phyloP scores from a whole-genome alignment of 192 early-diverging fungal genomes.

The Podila clonocystis region DNA sequence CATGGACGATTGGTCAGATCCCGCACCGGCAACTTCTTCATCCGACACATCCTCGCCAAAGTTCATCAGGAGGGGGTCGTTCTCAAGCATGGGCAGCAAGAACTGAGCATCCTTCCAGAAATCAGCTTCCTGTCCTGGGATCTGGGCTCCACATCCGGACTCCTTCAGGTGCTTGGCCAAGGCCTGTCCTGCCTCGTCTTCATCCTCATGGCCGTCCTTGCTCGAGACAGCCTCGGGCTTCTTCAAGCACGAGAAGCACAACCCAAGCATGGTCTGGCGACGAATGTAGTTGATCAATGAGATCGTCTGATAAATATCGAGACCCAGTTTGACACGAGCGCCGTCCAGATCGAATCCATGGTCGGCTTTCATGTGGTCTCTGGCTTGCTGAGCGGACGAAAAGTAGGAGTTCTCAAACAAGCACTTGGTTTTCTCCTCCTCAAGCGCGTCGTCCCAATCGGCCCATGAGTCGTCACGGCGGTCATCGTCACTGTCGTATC shows the following conservation, averaged over 20 bases:
- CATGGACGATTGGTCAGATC: slow-evolving; percentile 13
- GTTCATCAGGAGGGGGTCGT: slow-evolving; percentile 87
- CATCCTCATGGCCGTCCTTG: not conserved
- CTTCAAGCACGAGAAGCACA: slow-evolving; percentile 78
- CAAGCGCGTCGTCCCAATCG: slow-evolving; percentile 82
- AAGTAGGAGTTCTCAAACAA: slow-evolving; percentile 80
- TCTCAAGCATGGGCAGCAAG: slow-evolving; percentile 83
- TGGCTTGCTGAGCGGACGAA: slow-evolving; percentile 65
- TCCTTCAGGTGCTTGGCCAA: slow-evolving; percentile 75
- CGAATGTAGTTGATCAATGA: slow-evolving; percentile 90
- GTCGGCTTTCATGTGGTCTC: slow-evolving; percentile 76
- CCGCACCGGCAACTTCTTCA: slow-evolving; percentile 59
- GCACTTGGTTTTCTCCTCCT: slow-evolving; percentile 75
- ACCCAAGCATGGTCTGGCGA: slow-evolving; percentile 62
- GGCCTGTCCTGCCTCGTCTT: not conserved
- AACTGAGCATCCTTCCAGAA: slow-evolving; percentile 84
- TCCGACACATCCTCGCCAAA: slow-evolving; percentile 73
- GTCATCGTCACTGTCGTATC: slow-evolving; percentile 79
- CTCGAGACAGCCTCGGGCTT: slow-evolving; percentile 54
- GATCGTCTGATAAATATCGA: slow-evolving; percentile 90
- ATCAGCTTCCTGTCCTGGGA: slow-evolving; percentile 59
- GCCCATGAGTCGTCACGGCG: slow-evolving; percentile 76
- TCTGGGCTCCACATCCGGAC: slow-evolving; percentile 59
- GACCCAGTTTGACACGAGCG: slow-evolving; percentile 58
- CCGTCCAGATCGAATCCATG: slow-evolving; percentile 83